Conservation (phyloP, 2,329 filamentous ascomycete genomes). For the Periglandula ipomoeae region DNA sequence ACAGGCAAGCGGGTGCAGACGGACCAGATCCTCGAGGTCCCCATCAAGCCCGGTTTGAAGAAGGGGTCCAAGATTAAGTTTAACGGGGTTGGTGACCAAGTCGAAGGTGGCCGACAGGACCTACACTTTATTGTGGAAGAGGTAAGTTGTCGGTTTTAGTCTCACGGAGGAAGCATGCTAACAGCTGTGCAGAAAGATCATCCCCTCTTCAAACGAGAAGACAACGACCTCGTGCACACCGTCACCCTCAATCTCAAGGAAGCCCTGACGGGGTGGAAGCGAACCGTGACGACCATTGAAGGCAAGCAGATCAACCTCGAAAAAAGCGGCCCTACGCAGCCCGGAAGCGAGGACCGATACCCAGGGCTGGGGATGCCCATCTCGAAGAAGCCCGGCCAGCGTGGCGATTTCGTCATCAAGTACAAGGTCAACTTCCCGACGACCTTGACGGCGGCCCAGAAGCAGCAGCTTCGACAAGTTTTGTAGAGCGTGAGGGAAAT, state of each 20-base stretch:
- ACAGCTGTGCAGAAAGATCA: constrained; percentile 63
- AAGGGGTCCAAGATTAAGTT: constrained; percentile 99
- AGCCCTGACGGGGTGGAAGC: constrained; percentile 85
- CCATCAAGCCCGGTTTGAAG: constrained; percentile 92
- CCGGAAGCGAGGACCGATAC: constrained; percentile 71
- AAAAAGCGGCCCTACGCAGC: constrained; percentile 76
- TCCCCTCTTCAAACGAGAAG: constrained; percentile 73
- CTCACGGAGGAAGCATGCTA: no score
- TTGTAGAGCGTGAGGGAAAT: constrained; percentile 36
- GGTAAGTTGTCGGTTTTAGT: no score
- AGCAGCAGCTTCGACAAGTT: constrained; percentile 70
- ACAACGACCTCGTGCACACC: constrained; percentile 73
- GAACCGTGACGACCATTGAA: constrained; percentile 89
- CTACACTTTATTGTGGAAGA: constrained; percentile 91
- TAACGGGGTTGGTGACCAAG: constrained; percentile 92
- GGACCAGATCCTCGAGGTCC: constrained; percentile 86
- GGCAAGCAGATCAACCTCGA: constrained; percentile 74
- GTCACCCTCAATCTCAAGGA: constrained; percentile 86
- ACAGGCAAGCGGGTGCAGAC: constrained; percentile 76
- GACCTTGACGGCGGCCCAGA: constrained; percentile 66
- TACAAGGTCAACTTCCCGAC: constrained; percentile 92
- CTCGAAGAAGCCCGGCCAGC: constrained; percentile 75
- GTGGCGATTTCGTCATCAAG: constrained; percentile 81
- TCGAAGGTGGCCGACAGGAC: constrained; percentile 92
- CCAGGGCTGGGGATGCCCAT: constrained; percentile 90